Base-by-base conservation (phyloP, 306 rosid genomes). In the Quercus ilex region DNA sequence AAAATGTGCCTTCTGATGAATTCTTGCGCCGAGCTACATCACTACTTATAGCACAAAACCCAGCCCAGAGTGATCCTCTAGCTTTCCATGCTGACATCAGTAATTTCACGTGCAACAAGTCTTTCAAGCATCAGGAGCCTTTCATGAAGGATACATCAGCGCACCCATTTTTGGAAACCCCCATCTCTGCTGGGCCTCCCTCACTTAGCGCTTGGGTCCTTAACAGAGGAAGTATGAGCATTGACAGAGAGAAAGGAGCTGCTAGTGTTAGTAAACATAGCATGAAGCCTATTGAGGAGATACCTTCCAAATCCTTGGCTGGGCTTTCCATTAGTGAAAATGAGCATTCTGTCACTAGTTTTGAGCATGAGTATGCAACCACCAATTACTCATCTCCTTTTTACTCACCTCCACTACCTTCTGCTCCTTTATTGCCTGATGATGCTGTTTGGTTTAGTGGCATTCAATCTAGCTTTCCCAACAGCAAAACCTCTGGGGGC, bases 131-230 rank as follows among this genome's bases (percentile, higher is more conserved):
- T 74, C 85, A 69, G 56, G 91, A 91, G 78, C 67, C 83, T 78
- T 64, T 74, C 49, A 35, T 82, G 74, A 89, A 78, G 83, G 92
- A 89, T 79, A 57, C 93, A 38, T 75, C 38, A 49, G 58, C 55
- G 46, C 85, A 74, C 75, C 80, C 81, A 15, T 81, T 59, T 35
- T 70, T 86, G 15, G 93, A 87, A 71, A 77, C 82, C 33, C 85
- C 85, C 46, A 83, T 92, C 77, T 62, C 88, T 3, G 86, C 97
- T 26, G 98, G 99, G 25, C 98, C 94, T 81, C 99, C 99, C 10
- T 96, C 98, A 1, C 98, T 96, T 55, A 93, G 28, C 83, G 98
- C 93, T 75, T 96, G 99, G 99, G 97, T 96, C 73, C 88, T 96
- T 53, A 88, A 87, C 41, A 53, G 55, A 60, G 94, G 76, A 77